Evolutionary conservation across 345 rosid genomes (phyloP).

Genomic region (Citrus mangshanensis): DNA sequence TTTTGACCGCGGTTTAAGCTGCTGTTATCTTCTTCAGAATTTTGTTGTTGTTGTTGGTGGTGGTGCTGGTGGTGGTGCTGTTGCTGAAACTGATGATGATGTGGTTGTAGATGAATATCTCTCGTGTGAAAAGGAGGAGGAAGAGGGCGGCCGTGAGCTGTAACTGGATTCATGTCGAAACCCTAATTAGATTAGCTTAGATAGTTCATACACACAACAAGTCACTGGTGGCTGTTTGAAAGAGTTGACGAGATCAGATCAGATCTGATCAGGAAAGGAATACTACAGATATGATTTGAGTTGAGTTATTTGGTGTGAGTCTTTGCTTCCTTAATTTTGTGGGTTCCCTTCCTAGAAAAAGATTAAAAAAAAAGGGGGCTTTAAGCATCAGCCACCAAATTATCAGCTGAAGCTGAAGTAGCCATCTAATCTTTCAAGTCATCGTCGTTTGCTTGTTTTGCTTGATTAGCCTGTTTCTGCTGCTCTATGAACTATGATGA

Average conservation of each 20-base stretch:
- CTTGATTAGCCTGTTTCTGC: too few relatives aligned
- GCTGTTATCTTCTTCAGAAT: constrained; percentile 34
- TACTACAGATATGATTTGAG: neutral
- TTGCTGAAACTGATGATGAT: constrained; percentile 35
- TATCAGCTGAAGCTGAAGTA: constrained; percentile 32
- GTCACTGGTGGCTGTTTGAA: neutral
- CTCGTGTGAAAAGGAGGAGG: constrained; percentile 82
- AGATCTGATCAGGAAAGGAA: too few relatives aligned
- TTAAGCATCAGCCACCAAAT: constrained; percentile 21
- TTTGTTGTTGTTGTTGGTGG: constrained; percentile 48
- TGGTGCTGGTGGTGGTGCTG: constrained; percentile 11
- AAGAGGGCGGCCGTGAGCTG: constrained; percentile 72
- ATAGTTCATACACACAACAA: constrained; percentile 12
- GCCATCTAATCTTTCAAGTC: constrained; percentile 19
- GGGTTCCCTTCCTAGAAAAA: constrained; percentile 13
- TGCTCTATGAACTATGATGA: too few relatives aligned
- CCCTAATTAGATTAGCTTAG: constrained; percentile 18
- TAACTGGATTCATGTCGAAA: constrained; percentile 62
- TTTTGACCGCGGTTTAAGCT: constrained; percentile 49
- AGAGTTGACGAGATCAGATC: neutral
- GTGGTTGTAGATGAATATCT: constrained; percentile 70
- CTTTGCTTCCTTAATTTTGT: too few relatives aligned
- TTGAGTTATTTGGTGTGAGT: neutral
- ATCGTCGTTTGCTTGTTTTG: too few relatives aligned
- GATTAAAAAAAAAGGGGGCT: neutral